Evolutionary conservation across 768 basidiomycete species (phyloP), one percentile per base, ranked within the genome.

Genomic region (Postia placenta): DNA sequence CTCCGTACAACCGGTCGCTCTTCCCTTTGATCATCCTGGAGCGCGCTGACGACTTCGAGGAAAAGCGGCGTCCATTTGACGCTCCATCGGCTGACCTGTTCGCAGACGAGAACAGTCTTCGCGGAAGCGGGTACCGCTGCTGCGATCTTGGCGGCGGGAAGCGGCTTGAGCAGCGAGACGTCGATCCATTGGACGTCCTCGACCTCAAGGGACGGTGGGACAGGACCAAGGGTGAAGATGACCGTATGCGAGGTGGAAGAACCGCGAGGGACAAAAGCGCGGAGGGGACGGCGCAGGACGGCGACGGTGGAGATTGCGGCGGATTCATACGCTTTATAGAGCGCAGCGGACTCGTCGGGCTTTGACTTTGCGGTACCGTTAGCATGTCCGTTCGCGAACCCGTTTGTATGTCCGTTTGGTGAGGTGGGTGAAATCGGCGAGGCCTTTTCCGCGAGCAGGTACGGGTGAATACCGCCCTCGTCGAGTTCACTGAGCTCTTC

Each of bases 61-160:
- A 87, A 95, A 3, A 95, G 67, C 0, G 91, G 87, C 1, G 87
- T 84, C 87, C 88, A 94, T 65, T 89, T 89, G 33, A 81, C 82
- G n/a, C 77, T 74, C 78, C 86, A 89, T 55, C 69, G 73, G 58
- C 75, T 74, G 5, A 87, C 70, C 63, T 93, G 91, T 61, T 95
- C 93, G 11, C 94, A 75, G 15, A 94, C 83, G 50, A 94, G 69
- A 47, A 95, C 76, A 19, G 79, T 81, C 14, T 74, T 76, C 24
- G 75, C 78, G 2, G 82, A 80, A 0, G 69, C 52, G 11, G 91
- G 84, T 27, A 95, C 76, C 28, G 70, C 73, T 33, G 63, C 66
- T 39, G 82, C 67, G 27, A 95, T 69, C 25, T 70, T 72, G 36
- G 76, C 72, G 2, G 77, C 60, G 4, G 81, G 63, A 9, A 93